Base-by-base conservation (phyloP, 2,329 filamentous ascomycete species). In the Pseudogymnoascus sp. region DNA sequence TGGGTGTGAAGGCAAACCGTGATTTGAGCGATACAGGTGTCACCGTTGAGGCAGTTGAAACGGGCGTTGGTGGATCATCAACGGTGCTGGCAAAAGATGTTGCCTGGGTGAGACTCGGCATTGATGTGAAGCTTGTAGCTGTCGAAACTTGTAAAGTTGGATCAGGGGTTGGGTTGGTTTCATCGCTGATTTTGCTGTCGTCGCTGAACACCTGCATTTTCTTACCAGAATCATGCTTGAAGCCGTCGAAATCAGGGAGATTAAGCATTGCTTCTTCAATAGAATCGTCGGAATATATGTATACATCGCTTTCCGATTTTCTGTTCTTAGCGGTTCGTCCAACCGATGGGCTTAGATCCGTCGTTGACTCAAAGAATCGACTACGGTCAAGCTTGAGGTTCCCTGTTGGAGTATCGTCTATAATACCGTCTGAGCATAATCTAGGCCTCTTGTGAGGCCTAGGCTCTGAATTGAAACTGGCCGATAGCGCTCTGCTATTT, bases 241-340 rank as follows among this genome's bases (percentile, higher is more conserved):
- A 69, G 24, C 65, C 65, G 37, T 68, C 69, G 31, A 66, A 59
- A 66, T 81, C 76, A 7, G 77, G 73, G 40, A 82, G 70, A 61
- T 73, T 75, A 3, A 77, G 71, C 74, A 82, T 79, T 6, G 78
- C 78, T 31, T 81, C 78, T 65, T 82, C 79, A 26, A 80, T 74
- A 4, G 78, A 75, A 66, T 82, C 80, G 67, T 84, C 82, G 1
- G 81, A 83, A 68, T 79, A 83, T 4, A 84, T 77, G 24, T 76
- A 77, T 63, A 83, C 72, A 7, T 74, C 73, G 12, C 77, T 75
- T 62, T 77, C 76, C 62, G 77, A 78, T 19, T 72, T 70, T 67
- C 76, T 76, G 43, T 72, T 71, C 38, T 67, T 70, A 7, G 63
- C 38, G 65, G 70, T 43, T 70, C 67, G 67, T 74, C 76, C 61